These are phyloP conservation scores for Neofusicoccum laricinum DNA, from an alignment of 2,329 filamentous ascomycete species.

Conservation along the genomic window DNA sequence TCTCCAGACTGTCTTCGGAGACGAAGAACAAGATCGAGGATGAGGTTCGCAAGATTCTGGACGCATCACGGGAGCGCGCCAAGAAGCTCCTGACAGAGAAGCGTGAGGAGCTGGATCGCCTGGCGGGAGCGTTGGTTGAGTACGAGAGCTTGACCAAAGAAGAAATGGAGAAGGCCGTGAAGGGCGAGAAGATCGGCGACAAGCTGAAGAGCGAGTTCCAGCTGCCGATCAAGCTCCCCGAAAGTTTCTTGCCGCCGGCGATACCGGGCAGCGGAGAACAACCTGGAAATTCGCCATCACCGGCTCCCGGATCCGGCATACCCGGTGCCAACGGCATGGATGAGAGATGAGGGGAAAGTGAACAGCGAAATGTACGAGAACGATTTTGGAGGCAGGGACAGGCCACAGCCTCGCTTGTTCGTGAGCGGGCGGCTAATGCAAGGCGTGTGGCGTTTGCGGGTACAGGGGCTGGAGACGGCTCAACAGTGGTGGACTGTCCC, in stretches of 20 bases:
- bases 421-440: not conserved
- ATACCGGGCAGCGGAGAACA: constrained; percentile 14
- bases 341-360: constrained; percentile 4
- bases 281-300: not conserved
- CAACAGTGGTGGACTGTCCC: not conserved
- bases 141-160: constrained; percentile 89
- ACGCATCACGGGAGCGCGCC: constrained; percentile 76
- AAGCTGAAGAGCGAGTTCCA: constrained; percentile 53
- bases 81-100: constrained; percentile 67
- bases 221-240: constrained; percentile 67
- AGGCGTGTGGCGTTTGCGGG: constrained; percentile 8
- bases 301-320: constrained; percentile 6
- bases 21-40: constrained; percentile 83
- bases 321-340: constrained; percentile 13
- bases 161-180: constrained; percentile 87
- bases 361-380: not conserved
- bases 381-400: not conserved
- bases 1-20: constrained; percentile 76
- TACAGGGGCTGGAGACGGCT: not conserved
- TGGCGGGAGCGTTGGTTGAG: constrained; percentile 86
- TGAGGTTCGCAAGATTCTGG: constrained; percentile 81
- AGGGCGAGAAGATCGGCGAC: constrained; percentile 74
- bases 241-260: constrained; percentile 28
- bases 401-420: not conserved
- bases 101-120: constrained; percentile 78